Conservation (phyloP, 1,284 basidiomycete species). For the Tilletia indica region DNA sequence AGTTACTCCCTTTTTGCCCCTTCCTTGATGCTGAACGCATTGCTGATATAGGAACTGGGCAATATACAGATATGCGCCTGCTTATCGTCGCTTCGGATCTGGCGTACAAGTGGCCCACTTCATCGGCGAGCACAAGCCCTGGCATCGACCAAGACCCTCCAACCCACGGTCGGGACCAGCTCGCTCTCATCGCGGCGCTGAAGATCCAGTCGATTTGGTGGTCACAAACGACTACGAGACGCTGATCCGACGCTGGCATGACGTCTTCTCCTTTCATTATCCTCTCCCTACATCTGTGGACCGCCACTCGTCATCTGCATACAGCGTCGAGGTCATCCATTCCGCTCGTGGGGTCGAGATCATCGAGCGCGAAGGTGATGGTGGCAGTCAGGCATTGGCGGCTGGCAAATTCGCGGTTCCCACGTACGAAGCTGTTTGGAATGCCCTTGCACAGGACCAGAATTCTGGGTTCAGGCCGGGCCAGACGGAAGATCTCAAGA, state of each 20-base stretch:
- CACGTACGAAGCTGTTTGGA: constrained; percentile 73
- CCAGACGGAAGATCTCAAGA: constrained; percentile 69
- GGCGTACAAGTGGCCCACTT: constrained; percentile 89
- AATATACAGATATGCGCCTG: constrained; percentile 73
- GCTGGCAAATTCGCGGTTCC: constrained; percentile 66
- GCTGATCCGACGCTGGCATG: constrained; percentile 84
- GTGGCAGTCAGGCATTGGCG: constrained; percentile 22
- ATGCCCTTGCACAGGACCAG: constrained; percentile 56
- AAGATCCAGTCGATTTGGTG: background rate
- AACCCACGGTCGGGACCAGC: constrained; percentile 57
- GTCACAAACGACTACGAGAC: constrained; percentile 68
- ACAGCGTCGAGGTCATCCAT: constrained; percentile 38
- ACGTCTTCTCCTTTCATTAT: constrained; percentile 82
- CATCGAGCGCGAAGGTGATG: constrained; percentile 47
- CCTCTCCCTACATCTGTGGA: constrained; percentile 57
- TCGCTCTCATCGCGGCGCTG: background rate
- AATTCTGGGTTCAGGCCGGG: constrained; percentile 45
- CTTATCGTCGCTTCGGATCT: constrained; percentile 85
- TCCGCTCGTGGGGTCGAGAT: constrained; percentile 51
- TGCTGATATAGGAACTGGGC: background rate
- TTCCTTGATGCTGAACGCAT: background rate
- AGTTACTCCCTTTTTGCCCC: background rate
- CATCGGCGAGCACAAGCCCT: constrained; percentile 90
- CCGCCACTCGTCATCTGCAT: constrained; percentile 17
- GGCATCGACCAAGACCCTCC: constrained; percentile 61